A percentile compares a stretch with the other conserved stretches of the same genome.
Evolutionary conservation across 2,329 filamentous ascomycete genomes (phyloP).

Genomic region (Cadophora malorum): DNA sequence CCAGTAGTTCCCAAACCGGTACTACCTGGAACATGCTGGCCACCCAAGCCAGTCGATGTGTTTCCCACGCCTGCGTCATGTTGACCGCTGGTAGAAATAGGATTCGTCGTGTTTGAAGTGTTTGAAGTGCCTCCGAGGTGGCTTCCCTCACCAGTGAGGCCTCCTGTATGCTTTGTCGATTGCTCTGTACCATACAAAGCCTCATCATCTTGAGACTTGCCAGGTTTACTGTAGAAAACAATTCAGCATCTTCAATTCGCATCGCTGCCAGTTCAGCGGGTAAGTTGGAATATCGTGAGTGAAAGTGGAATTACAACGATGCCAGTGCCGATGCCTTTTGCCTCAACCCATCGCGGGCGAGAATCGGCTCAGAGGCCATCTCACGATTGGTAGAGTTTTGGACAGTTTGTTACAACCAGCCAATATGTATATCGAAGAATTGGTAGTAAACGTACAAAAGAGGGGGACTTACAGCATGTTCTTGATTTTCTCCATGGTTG

Average conservation of each 20-base stretch:
- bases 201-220: conserved; percentile 36
- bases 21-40: neutral
- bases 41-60: neutral
- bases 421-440: neutral
- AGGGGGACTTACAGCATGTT: conserved; percentile 41
- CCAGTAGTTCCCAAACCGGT: neutral
- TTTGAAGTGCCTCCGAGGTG: conserved; percentile 23
- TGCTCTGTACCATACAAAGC: conserved; percentile 38
- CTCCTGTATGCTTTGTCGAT: conserved; percentile 15
- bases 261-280: neutral
- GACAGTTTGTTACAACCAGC: neutral
- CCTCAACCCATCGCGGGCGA: no score
- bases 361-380: neutral
- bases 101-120: conserved; percentile 11
- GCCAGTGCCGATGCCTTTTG: no score
- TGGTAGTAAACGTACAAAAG: neutral
- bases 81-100: neutral
- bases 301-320: no score
- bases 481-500: conserved; percentile 46
- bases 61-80: neutral
- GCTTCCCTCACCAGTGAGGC: conserved; percentile 29
- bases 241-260: neutral
- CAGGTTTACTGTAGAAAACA: conserved; percentile 5
- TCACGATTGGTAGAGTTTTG: neutral
- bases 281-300: no score